Conservation (phyloP, 192 early-diverging fungal genomes). For the Rhizophagus sp. region DNA sequence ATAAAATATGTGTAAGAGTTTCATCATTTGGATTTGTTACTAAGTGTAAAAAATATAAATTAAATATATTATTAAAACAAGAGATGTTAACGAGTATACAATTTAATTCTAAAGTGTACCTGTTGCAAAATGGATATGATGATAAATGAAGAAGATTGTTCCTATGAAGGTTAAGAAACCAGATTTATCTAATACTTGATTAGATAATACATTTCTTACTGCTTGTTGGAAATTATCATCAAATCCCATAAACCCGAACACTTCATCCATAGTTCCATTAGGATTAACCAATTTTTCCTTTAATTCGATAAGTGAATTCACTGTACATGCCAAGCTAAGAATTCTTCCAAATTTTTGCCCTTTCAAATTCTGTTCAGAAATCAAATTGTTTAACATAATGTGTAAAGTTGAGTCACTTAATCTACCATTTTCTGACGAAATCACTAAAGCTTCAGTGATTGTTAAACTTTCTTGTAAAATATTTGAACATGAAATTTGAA, state of each 20-base stretch:
- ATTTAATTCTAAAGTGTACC: not conserved
- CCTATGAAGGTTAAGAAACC: not conserved
- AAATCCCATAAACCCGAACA: constrained; percentile 5
- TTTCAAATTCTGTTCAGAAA: not conserved
- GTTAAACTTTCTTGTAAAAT: not conserved
- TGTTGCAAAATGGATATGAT: not conserved
- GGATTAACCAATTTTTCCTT: not conserved
- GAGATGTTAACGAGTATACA: too few relatives aligned
- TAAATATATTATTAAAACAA: not conserved
- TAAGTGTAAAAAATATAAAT: not conserved
- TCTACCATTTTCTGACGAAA: not conserved
- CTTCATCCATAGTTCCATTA: not conserved
- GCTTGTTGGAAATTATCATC: not conserved
- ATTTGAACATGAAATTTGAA: not conserved
- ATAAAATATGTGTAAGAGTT: not conserved
- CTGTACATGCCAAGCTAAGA: not conserved
- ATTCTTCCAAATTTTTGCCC: not conserved
- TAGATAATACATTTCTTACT: not conserved
- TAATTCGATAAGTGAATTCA: not conserved
- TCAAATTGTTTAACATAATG: not conserved
- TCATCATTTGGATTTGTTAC: not conserved
- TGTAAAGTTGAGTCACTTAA: not conserved
- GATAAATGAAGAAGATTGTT: not conserved
- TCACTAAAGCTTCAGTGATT: not conserved
- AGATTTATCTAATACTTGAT: not conserved